Conservation (phyloP, 2,329 filamentous ascomycete species). For the Trichoderma brevicompactum region DNA sequence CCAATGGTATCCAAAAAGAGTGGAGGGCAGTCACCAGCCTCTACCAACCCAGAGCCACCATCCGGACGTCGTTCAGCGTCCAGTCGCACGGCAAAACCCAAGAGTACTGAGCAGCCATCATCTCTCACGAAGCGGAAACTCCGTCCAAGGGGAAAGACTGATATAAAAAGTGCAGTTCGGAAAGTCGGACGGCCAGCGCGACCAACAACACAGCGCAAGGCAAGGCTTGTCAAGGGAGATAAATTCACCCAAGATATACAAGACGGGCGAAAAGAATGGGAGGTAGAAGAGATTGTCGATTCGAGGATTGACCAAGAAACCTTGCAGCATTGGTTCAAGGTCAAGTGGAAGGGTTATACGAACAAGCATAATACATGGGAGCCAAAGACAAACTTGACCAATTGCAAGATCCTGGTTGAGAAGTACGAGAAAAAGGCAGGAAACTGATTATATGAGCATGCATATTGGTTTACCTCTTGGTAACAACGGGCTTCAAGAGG, state of each 20-base stretch:
- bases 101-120: not conserved
- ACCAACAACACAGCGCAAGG: not conserved
- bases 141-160: not conserved
- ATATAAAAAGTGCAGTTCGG: not conserved
- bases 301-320: slow-evolving; percentile 45
- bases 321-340: slow-evolving; percentile 49
- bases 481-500: not conserved
- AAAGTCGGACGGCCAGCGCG: not conserved
- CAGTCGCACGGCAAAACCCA: not conserved
- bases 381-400: slow-evolving; percentile 49
- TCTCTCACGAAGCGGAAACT: slow-evolving; percentile 5
- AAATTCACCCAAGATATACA: slow-evolving; percentile 26
- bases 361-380: slow-evolving; percentile 58
- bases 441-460: not conserved
- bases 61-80: not conserved
- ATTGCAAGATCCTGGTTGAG: slow-evolving; percentile 45
- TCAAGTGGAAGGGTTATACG: slow-evolving; percentile 59
- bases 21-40: not conserved
- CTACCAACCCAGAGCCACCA: not conserved
- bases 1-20: not conserved
- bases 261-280: slow-evolving; percentile 41
- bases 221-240: not conserved
- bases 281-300: slow-evolving; percentile 54
- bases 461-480: not conserved
- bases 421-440: slow-evolving; percentile 42